Evolutionary conservation across 768 basidiomycete species (phyloP), one percentile per base, ranked within the genome.

Genomic region (Tulasnella sp.): DNA sequence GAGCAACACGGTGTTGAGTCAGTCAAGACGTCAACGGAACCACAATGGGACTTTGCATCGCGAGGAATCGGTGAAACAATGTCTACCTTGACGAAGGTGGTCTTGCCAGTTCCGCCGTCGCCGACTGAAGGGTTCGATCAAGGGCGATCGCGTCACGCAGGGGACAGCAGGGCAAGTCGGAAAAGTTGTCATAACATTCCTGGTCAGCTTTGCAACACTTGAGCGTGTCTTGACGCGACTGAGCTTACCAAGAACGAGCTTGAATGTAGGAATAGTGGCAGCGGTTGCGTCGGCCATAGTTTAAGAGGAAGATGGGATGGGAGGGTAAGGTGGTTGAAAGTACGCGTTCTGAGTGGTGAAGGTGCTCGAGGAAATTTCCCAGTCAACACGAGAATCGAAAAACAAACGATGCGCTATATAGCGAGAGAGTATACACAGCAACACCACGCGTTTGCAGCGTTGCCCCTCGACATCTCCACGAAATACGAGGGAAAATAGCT

Each of bases 51-150:
- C n/a, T 29, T 29, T 48, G 46, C 69, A 75, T 35, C 39, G 57
- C 37, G 39, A 11, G 0, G 88, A 80, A 86, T 83, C 82, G 86
- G 89, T 91, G 79, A 70, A 73, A 80, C 80, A 26, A 29, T 67
- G 57, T 81, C 81, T 82, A 95, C 94, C 91, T 98, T 98, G 88
- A 98, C 96, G 85, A 98, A 98, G 74, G 96, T 98, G 79, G 96
- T 98, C 88, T 98, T 97, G 81, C 95, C 96, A 78, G 96, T 98
- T 82, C 96, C 96, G 83, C 96, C 96, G 83, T 98, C 96, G 81
- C 96, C 96, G 81, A 97, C 95, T 96, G 82, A 78, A 80, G 57
- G 75, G 51, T 1, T 48, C 32, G 75, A 37, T 78, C 61, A 77
- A 77, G 75, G 73, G 80, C 78, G 78, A 44, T 74, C 74, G 37